Evolutionary conservation across 2,329 filamentous ascomycete genomes (phyloP).

Genomic region (Diaporthe caulivora): DNA sequence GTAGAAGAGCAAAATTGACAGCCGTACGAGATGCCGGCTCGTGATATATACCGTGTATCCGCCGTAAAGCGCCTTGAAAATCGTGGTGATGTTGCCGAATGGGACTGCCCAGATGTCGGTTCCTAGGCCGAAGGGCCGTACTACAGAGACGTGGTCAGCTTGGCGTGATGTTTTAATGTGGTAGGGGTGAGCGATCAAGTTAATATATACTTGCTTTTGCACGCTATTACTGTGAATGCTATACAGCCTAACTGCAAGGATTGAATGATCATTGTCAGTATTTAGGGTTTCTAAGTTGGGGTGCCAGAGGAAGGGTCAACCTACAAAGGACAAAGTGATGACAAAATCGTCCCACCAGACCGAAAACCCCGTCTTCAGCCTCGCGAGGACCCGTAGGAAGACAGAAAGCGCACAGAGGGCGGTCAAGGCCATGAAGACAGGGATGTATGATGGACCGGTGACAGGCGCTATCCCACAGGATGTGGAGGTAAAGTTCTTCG

Average conservation of each 20-base stretch:
- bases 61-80: constrained; percentile 5
- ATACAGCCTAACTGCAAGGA: neutral
- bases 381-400: neutral
- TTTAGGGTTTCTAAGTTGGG: no score
- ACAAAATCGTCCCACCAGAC: constrained; percentile 27
- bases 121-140: constrained; percentile 3
- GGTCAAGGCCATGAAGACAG: neutral
- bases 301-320: neutral
- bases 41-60: constrained; percentile 3
- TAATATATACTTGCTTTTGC: neutral
- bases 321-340: constrained; percentile 15
- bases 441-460: neutral
- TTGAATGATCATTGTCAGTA: neutral
- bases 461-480: neutral
- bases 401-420: neutral
- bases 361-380: constrained; percentile 1
- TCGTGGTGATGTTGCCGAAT: neutral
- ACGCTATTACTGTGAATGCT: neutral
- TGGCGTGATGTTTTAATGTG: no score
- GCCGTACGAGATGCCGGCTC: neutral
- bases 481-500: constrained; percentile 3
- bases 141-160: neutral
- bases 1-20: constrained; percentile 14
- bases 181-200: neutral
- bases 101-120: constrained; percentile 17